Percentiles rank a stretch among this genome's conserved stretches.
phyloP scores from a whole-genome alignment of 2,329 filamentous ascomycete species.

The Ophiostoma montium region DNA sequence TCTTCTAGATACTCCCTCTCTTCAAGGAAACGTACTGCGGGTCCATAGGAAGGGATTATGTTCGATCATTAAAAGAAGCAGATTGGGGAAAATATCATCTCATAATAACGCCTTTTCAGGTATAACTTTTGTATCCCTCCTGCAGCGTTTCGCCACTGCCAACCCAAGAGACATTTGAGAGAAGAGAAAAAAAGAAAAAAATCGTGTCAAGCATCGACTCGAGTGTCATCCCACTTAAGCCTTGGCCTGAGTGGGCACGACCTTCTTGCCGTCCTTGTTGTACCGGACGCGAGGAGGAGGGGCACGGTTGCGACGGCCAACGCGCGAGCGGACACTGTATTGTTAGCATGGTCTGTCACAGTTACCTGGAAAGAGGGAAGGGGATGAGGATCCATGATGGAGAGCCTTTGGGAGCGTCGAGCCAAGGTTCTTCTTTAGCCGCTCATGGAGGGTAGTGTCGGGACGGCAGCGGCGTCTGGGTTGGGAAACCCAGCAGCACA shows the following conservation, averaged over 20 bases:
- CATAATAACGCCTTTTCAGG: slow-evolving; percentile 4
- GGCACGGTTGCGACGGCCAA: slow-evolving; percentile 96
- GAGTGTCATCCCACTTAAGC: slow-evolving; percentile 18
- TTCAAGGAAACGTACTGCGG: not conserved
- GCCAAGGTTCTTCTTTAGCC: slow-evolving; percentile 32
- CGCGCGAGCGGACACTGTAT: slow-evolving; percentile 82
- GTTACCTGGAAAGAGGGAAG: not conserved
- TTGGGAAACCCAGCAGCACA: not conserved
- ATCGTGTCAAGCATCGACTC: not conserved
- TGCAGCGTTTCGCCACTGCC: slow-evolving; percentile 1
- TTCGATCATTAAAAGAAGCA: slow-evolving; percentile 2
- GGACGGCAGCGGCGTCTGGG: not conserved
- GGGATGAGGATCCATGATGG: slow-evolving; percentile 3
- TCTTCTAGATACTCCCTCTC: not conserved
- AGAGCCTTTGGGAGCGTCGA: slow-evolving; percentile 8
- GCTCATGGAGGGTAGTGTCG: slow-evolving; percentile 22
- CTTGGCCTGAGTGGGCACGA: slow-evolving; percentile 75
- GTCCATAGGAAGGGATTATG: not conserved
- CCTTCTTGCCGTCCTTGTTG: slow-evolving; percentile 99
- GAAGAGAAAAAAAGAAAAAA: not conserved
- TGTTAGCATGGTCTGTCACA: slow-evolving; percentile 25
- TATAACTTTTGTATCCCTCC: not conserved
- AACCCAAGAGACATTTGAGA: not conserved
- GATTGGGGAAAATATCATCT: not conserved
- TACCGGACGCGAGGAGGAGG: slow-evolving; percentile 94